These are phyloP conservation scores for Aaosphaeria pasadenensis DNA, from an alignment of 2,329 filamentous ascomycete species.

Conservation along the genomic window DNA sequence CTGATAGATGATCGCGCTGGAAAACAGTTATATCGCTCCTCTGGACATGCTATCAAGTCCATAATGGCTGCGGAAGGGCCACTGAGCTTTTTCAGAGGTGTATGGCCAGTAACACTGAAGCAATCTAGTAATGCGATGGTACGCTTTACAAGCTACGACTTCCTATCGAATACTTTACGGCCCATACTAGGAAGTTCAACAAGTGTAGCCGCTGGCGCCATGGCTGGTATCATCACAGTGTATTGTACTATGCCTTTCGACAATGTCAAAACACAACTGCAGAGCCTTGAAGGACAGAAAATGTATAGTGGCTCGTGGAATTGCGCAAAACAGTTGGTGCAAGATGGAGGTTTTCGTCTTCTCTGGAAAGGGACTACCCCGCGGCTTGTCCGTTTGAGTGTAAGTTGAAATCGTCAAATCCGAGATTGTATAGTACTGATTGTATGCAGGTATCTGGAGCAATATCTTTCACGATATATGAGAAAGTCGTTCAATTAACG, in stretches of 20 bases:
- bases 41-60: constrained; percentile 3
- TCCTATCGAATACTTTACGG: constrained; percentile 1
- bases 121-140: constrained; percentile 9
- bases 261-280: constrained; percentile 7
- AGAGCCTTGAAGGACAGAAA: constrained; percentile 2
- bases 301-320: constrained; percentile 3
- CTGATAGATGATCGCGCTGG: constrained; percentile 6
- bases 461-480: constrained; percentile 4
- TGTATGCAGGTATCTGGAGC: constrained; percentile 2
- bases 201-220: constrained; percentile 3
- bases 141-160: constrained; percentile 8
- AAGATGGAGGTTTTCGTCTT: background rate
- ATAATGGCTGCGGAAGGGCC: constrained; percentile 3
- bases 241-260: constrained; percentile 9
- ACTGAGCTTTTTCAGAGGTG: constrained; percentile 4
- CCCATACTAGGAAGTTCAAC: constrained; percentile 3
- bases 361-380: constrained; percentile 6
- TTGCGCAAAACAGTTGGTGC: constrained; percentile 3
- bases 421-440: background rate
- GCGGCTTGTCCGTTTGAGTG: constrained; percentile 4
- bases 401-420: background rate
- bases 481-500: constrained; percentile 1
- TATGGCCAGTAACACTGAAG: constrained; percentile 7
- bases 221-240: constrained; percentile 7
- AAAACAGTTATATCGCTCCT: background rate